Evolutionary conservation across 1,139 yeast genomes (phyloP), one percentile per base, ranked within the genome.

Genomic region (Geotrichum siamense): DNA sequence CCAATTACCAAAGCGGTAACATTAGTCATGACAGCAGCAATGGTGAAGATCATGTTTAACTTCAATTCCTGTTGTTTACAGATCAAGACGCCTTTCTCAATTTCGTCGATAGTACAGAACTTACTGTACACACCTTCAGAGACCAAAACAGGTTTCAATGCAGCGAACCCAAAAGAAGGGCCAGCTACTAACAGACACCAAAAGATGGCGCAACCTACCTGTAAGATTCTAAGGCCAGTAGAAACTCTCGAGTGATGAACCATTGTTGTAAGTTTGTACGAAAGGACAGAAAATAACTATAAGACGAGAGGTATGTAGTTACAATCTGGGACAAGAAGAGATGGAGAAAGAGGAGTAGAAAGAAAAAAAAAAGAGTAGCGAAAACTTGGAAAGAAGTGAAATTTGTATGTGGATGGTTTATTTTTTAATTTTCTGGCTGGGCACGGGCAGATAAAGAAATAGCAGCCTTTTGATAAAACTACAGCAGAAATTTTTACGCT

Each of bases 181-280:
- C 96, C 97, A 0, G 96, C 96, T 2, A 95, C 89, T 31, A 86
- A 68, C 21, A 87, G 67, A 64, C 96, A 87, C 95, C 96, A 87
- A 0, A 71, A 52, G 27, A 85, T 76, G 28, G 96, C 89, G 62
- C 94, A 83, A 6, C 59, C 47, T 10, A 80, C 71, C 58, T 80
- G 87, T 12, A 40, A 34, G 25, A 51, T 41, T 79, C 83, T 21
- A 4, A 44, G 32, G 38, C 42, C 48, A 23, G 32, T 44, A 19
- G 48, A 41, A 16, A 44, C 44, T 12, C 29, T 30, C 21, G 38
- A 28, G 13, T 44, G 48, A 21, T 44, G 48, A 20, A 33, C 43
- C 48, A 44, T 44, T 23, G 10, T 10, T 23, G 26, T 8, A 10
- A 23, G 26, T 23, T n/a, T n/a, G n/a, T n/a, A n/a, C n/a, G n/a